Evolutionary conservation across 768 basidiomycete species (phyloP), one percentile per base, ranked within the genome.

Genomic region (Boletus coccyginus): DNA sequence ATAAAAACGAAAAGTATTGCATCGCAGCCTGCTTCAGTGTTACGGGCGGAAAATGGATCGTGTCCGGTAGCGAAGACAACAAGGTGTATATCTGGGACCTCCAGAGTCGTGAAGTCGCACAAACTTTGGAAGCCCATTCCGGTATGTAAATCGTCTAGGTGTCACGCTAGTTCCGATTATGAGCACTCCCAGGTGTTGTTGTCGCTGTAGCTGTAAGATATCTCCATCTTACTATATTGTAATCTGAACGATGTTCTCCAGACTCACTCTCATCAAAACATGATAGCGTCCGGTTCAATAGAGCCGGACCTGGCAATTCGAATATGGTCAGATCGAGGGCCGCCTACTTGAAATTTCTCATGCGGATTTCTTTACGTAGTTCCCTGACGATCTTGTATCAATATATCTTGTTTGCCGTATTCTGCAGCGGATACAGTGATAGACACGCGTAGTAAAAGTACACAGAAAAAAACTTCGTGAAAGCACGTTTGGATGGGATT

Each of bases 11-110:
- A 27, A 89, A 88, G 69, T 96, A 86, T 65, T 94, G 91, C 63
- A 87, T 93, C 64, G 84, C 86, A 24, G 84, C 91, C 3, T 89
- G 87, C 70, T 92, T 93, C 74, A 88, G 86, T 60, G 88, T 90
- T 13, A 93, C 90, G 1, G 88, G 86, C 31, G 88, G 88, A 5
- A 91, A 87, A 62, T 96, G 91, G 90, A 90, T 98, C 61, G 83
- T 97, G 1, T 84, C 90, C 0, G 96, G 96, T 0, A 90, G 87
- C 65, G 96, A 98, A 71, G 94, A 96, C 71, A 79, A 88, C 66
- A 94, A 90, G 67, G 82, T 89, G 24, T 90, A 93, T 57, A 80
- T 97, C 10, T 96, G 94, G 92, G 94, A 98, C 69, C 67, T 98
- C 32, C 92, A 94, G 66, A 89, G 85, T 8, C 79, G 91, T n/a